phyloP scores from a whole-genome alignment of 225 moss, liverwort and hornwort genomes.

The Neckera pumila region DNA sequence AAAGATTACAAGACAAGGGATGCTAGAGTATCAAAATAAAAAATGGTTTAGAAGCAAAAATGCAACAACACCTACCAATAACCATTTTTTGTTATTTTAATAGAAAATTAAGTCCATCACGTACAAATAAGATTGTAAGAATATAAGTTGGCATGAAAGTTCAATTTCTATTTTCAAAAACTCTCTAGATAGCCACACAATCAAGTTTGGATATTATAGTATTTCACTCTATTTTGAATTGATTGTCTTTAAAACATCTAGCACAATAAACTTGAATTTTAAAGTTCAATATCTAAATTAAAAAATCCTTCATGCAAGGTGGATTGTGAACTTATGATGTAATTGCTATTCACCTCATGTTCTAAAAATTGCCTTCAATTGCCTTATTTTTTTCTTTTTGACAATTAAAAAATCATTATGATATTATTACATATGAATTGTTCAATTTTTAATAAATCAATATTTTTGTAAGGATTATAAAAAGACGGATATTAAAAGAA shows the following conservation, averaged over 20 bases:
- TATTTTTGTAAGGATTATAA: background rate
- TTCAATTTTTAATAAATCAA: background rate
- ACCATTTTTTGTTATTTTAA: background rate
- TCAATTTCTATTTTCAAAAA: background rate
- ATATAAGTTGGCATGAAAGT: no score
- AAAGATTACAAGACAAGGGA: background rate
- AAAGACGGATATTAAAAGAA: background rate
- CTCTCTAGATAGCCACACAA: no score
- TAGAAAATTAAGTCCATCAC: background rate
- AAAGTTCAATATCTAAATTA: background rate
- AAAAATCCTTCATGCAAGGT: background rate
- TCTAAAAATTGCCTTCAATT: background rate
- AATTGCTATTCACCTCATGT: background rate
- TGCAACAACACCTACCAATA: no score
- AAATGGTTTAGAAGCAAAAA: no score
- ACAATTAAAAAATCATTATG: background rate
- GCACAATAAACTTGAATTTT: background rate
- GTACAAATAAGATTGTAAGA: background rate
- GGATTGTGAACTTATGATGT: background rate
- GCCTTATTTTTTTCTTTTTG: background rate
- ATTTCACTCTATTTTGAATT: background rate
- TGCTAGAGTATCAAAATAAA: background rate
- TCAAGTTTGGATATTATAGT: no score
- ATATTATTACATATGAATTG: background rate
- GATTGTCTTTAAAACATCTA: background rate